Conservation (phyloP, 768 basidiomycete genomes). For the Suillus subluteus region DNA sequence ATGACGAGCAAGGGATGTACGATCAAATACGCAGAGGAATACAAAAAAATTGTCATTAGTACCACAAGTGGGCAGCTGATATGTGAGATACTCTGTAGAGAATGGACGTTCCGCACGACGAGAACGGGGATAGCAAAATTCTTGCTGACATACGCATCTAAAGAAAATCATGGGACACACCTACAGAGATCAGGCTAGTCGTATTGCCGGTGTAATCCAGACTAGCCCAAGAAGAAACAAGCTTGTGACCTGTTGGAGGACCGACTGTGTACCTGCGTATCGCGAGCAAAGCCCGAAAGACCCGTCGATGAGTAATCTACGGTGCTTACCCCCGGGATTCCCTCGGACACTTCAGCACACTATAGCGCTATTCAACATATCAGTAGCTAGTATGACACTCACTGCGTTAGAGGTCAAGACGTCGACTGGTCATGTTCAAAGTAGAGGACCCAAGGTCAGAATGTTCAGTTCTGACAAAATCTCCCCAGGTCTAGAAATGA, state of each 20-base stretch:
- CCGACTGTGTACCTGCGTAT: no score
- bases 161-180: background rate
- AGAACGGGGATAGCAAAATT: background rate
- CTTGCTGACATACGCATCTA: background rate
- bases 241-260: background rate
- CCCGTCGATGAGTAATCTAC: no score
- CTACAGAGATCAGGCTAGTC: background rate
- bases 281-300: no score
- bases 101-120: background rate
- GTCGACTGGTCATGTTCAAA: background rate
- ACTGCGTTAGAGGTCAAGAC: no score
- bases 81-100: background rate
- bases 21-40: constrained; percentile 3
- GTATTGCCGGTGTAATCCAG: background rate
- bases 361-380: background rate
- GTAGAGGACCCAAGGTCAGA: background rate
- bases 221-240: background rate
- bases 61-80: background rate
- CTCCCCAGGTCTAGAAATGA: background rate
- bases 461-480: background rate
- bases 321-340: no score
- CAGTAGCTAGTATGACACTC: background rate
- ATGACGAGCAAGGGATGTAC: constrained; percentile 19
- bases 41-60: background rate
- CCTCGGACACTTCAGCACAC: no score